phyloP scores from a whole-genome alignment of 2,329 filamentous ascomycete species.

The Teratosphaeriaceae sp. region DNA sequence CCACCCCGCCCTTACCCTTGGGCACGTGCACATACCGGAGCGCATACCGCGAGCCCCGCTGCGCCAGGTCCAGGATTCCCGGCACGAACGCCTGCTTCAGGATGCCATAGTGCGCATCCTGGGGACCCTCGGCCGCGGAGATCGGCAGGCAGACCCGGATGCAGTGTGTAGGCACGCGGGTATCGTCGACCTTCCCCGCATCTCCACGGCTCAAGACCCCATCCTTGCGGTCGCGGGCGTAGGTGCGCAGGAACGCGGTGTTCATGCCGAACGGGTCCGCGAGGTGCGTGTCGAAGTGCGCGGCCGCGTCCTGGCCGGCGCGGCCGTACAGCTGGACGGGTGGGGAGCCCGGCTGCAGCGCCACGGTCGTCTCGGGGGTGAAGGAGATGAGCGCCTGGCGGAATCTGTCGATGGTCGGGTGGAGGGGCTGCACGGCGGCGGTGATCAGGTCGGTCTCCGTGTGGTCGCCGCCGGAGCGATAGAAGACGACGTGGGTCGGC shows the following conservation, averaged over 20 bases:
- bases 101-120: not conserved
- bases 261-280: not conserved
- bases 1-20: not conserved
- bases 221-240: not conserved
- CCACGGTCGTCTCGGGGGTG: no score
- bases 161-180: not conserved
- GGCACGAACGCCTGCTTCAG: not conserved
- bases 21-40: not conserved
- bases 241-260: not conserved
- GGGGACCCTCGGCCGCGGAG: not conserved
- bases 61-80: conserved; percentile 4
- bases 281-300: not conserved
- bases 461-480: conserved; percentile 1
- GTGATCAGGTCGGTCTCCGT: not conserved
- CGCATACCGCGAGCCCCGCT: not conserved
- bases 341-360: no score
- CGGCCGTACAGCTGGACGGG: no score
- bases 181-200: not conserved
- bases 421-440: not conserved
- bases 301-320: not conserved
- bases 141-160: not conserved
- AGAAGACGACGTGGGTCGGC: not conserved
- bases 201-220: no score
- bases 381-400: not conserved
- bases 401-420: not conserved